Evolutionary conservation across 2,329 filamentous ascomycete genomes (phyloP).

Genomic region (Fusarium sublunatum): DNA sequence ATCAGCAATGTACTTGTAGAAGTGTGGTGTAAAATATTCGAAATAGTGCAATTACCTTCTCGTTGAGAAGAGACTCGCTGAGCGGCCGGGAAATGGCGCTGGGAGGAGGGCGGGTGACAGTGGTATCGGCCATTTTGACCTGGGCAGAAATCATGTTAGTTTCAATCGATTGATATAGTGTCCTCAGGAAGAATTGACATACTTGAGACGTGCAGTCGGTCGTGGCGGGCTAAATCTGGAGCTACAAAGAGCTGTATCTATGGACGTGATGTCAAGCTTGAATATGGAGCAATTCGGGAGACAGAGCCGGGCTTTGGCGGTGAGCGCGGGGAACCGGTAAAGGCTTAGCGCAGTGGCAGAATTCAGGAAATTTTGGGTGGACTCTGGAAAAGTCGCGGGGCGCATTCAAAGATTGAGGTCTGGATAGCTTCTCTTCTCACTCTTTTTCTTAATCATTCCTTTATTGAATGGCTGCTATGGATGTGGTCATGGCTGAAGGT

Average conservation of each 20-base stretch:
- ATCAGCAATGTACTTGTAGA: constrained; percentile 35
- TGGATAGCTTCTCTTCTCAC: constrained; percentile 31
- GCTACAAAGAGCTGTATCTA: constrained; percentile 48
- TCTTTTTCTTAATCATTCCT: constrained; percentile 18
- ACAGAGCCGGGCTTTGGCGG: constrained; percentile 56
- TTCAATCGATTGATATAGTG: constrained; percentile 17
- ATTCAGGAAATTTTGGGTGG: constrained; percentile 58
- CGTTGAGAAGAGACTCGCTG: constrained; percentile 97
- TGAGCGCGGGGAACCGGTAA: constrained; percentile 47
- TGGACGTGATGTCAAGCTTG: constrained; percentile 52
- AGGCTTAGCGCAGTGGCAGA: constrained; percentile 55
- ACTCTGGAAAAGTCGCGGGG: constrained; percentile 43
- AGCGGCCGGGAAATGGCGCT: constrained; percentile 82
- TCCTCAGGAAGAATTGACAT: constrained; percentile 36
- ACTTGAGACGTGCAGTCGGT: constrained; percentile 41
- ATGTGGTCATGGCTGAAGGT: constrained; percentile 38
- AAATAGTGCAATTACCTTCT: constrained; percentile 79
- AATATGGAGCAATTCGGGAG: constrained; percentile 52
- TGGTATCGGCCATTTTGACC: constrained; percentile 66
- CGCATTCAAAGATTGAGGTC: constrained; percentile 36
- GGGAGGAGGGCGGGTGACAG: constrained; percentile 61
- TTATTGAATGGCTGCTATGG: constrained; percentile 29
- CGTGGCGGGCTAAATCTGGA: constrained; percentile 41
- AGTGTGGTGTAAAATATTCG: neutral
- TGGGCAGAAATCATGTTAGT: constrained; percentile 34